phyloP scores from a whole-genome alignment of 2,329 filamentous ascomycete genomes.

The Talaromyces sp. region DNA sequence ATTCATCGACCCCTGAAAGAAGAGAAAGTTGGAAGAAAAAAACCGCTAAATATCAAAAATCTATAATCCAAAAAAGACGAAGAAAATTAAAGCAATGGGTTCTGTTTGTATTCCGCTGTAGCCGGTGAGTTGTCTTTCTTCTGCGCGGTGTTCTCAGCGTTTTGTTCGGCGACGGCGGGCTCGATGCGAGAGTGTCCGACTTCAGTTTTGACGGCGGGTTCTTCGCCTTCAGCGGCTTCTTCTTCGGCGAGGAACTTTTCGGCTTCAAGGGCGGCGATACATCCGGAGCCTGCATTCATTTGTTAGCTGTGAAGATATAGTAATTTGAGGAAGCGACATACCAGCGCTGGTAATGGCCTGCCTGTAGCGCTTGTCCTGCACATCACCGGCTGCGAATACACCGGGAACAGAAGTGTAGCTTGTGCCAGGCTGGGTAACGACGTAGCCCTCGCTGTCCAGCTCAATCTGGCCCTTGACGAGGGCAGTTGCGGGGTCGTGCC shows the following conservation, averaged over 20 bases:
- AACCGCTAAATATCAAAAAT: constrained; percentile 1
- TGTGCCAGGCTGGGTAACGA: constrained; percentile 83
- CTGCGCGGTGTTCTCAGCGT: background rate
- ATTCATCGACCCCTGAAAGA: background rate
- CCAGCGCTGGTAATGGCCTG: constrained; percentile 97
- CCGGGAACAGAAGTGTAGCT: constrained; percentile 84
- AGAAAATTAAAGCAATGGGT: constrained; percentile 58
- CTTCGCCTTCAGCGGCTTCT: constrained; percentile 54
- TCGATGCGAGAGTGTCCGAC: constrained; percentile 48
- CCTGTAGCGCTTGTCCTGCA: constrained; percentile 97
- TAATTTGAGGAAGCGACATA: too few relatives aligned
- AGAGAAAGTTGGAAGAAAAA: background rate
- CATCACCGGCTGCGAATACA: constrained; percentile 94
- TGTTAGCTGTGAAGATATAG: background rate
- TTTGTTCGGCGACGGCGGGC: constrained; percentile 23
- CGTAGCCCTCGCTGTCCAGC: constrained; percentile 86
- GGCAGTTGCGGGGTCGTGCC: constrained; percentile 89
- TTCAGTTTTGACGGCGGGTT: constrained; percentile 42
- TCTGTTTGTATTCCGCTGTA: constrained; percentile 59
- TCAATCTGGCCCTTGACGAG: constrained; percentile 89
- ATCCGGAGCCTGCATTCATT: constrained; percentile 67
- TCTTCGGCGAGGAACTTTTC: constrained; percentile 86
- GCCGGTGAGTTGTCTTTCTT: constrained; percentile 25
- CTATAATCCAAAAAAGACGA: background rate
- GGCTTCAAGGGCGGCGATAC: constrained; percentile 91